phyloP scores from a whole-genome alignment of 257 asterid species.

The Eucommia ulmoides region DNA sequence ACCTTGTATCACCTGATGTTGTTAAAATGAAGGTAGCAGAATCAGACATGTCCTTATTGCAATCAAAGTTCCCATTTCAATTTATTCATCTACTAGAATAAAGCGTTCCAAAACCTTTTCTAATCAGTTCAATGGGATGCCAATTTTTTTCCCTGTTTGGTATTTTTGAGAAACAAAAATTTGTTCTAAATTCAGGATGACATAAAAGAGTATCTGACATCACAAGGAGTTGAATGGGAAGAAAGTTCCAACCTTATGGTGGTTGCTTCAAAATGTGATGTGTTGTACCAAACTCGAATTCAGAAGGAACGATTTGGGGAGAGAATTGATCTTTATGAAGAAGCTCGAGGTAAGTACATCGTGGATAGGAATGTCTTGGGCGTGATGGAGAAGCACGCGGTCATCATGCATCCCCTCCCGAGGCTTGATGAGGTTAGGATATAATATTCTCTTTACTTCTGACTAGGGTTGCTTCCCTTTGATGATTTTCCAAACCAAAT shows the following conservation, averaged over 20 bases:
- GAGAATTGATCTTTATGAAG: conserved; percentile 64
- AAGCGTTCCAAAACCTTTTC: too few relatives aligned
- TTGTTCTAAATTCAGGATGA: conserved; percentile 68
- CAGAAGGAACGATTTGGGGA: conserved; percentile 81
- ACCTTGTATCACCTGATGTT: conserved; percentile 79
- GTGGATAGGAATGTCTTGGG: conserved; percentile 37
- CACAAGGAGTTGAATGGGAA: conserved; percentile 80
- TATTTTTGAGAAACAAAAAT: too few relatives aligned
- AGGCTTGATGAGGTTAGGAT: conserved; percentile 89
- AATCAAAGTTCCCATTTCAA: background rate
- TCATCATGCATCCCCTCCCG: conserved; percentile 91
- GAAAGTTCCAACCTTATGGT: conserved; percentile 68
- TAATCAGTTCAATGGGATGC: too few relatives aligned
- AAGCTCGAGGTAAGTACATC: conserved; percentile 83
- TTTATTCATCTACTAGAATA: background rate
- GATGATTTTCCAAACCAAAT: too few relatives aligned
- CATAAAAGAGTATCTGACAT: conserved; percentile 77
- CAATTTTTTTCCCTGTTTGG: background rate
- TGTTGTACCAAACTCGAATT: conserved; percentile 76
- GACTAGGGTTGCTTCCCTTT: too few relatives aligned
- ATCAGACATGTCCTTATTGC: too few relatives aligned
- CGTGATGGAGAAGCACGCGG: conserved; percentile 86
- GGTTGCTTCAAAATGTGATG: conserved; percentile 88
- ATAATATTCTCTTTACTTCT: too few relatives aligned
- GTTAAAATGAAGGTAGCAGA: conserved; percentile 83